Percentiles rank a stretch among this genome's conserved stretches.
Evolutionary conservation across 139 green algal genomes (phyloP).

Genomic region (Chlorella vulgaris): DNA sequence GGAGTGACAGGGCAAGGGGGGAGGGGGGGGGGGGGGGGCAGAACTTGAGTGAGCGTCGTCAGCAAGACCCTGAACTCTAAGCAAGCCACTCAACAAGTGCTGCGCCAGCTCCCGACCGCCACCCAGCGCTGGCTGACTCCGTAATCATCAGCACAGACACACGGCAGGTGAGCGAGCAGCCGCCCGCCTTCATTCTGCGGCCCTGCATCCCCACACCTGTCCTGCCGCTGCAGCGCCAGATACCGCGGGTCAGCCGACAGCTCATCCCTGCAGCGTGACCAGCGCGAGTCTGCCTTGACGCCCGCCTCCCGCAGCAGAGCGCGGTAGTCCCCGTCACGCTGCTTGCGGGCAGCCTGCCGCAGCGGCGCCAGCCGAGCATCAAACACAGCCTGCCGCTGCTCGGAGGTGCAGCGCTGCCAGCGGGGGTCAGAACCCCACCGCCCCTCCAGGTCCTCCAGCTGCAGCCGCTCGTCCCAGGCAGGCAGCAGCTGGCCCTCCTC

Average conservation of each 20-base stretch:
- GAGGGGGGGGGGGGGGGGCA: neutral
- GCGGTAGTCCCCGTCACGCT: conserved; percentile 20
- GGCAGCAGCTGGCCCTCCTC: neutral
- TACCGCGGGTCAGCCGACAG: conserved; percentile 44
- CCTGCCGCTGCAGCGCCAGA: conserved; percentile 32
- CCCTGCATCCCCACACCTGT: conserved; percentile 1
- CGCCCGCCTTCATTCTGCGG: neutral
- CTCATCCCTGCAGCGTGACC: conserved; percentile 38
- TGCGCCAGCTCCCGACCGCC: too few relatives aligned
- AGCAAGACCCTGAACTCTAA: too few relatives aligned
- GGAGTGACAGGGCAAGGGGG: neutral
- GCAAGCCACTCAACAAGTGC: too few relatives aligned
- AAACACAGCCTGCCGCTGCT: conserved; percentile 8
- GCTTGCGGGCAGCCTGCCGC: neutral
- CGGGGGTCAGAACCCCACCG: conserved; percentile 61
- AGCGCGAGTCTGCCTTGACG: conserved; percentile 35
- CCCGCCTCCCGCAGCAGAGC: conserved; percentile 45
- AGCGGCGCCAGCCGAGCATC: conserved; percentile 10
- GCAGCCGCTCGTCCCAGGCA: neutral
- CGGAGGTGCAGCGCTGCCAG: conserved; percentile 53
- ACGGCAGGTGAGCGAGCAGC: too few relatives aligned
- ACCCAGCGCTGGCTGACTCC: too few relatives aligned
- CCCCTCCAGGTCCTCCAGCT: conserved; percentile 13
- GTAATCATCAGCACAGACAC: too few relatives aligned
- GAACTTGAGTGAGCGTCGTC: neutral